Evolutionary conservation across 2,329 filamentous ascomycete species (phyloP).

Genomic region (Plectosphaerella plurivora): DNA sequence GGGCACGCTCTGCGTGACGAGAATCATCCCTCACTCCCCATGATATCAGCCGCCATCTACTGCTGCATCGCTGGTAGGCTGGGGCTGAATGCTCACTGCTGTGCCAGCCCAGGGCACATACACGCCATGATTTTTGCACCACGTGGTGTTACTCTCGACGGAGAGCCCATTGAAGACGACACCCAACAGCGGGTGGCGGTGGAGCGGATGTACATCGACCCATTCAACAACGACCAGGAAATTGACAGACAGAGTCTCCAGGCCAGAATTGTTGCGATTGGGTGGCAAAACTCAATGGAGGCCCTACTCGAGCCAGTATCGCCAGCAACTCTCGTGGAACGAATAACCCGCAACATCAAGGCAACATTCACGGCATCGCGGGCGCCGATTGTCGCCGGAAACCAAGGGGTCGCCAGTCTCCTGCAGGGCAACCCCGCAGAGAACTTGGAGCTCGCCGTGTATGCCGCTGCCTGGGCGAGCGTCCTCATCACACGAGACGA

Average conservation of each 20-base stretch:
- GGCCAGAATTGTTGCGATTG: constrained; percentile 48
- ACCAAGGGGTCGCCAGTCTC: constrained; percentile 24
- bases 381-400: not conserved
- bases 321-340: constrained; percentile 64
- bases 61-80: constrained; percentile 72
- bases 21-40: constrained; percentile 74
- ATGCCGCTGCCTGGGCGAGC: constrained; percentile 69
- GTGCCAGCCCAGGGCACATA: constrained; percentile 80
- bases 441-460: constrained; percentile 58
- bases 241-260: constrained; percentile 56
- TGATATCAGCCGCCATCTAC: constrained; percentile 85
- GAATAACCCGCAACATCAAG: constrained; percentile 77
- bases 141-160: constrained; percentile 57
- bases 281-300: constrained; percentile 35
- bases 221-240: constrained; percentile 68
- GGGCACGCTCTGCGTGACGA: constrained; percentile 71
- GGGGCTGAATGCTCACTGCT: constrained; percentile 72
- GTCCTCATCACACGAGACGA: constrained; percentile 45
- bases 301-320: constrained; percentile 60
- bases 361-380: constrained; percentile 48
- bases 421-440: constrained; percentile 42
- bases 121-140: constrained; percentile 70
- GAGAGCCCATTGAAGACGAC: constrained; percentile 24
- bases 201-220: constrained; percentile 76
- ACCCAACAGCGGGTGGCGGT: constrained; percentile 18